phyloP scores from a whole-genome alignment of 2,329 filamentous ascomycete species.

The Sporothrix brasiliensis region DNA sequence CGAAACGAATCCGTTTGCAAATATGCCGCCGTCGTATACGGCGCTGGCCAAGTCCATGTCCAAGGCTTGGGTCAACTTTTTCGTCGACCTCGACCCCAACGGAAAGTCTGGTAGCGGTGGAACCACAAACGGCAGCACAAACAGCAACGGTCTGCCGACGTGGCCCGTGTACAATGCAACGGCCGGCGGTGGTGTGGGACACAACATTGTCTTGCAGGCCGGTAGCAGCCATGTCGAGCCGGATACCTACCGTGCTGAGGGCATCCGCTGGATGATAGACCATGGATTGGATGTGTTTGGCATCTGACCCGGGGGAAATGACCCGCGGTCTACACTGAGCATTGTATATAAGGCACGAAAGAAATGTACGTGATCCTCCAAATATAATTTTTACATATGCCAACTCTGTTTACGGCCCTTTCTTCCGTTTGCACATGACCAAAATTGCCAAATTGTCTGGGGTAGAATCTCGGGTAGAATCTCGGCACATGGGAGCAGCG shows the following conservation, averaged over 20 bases:
- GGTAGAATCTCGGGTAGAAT: background rate
- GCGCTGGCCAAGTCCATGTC: constrained; percentile 40
- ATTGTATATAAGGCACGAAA: no score
- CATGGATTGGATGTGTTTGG: constrained; percentile 32
- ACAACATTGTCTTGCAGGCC: constrained; percentile 33
- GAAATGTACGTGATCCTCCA: no score
- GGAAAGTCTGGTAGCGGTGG: background rate
- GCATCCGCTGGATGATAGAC: constrained; percentile 32
- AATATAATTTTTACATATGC: no score
- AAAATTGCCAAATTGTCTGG: constrained; percentile 3
- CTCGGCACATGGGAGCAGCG: no score
- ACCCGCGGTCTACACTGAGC: no score
- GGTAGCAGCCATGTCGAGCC: constrained; percentile 26
- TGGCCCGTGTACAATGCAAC: constrained; percentile 37
- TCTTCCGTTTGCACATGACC: constrained; percentile 7
- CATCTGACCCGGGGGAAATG: background rate
- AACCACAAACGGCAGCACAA: background rate
- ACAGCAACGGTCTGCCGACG: background rate
- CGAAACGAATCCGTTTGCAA: constrained; percentile 45
- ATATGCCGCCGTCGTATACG: constrained; percentile 48
- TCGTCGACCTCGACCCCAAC: constrained; percentile 31
- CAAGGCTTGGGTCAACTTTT: constrained; percentile 32
- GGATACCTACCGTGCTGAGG: constrained; percentile 31
- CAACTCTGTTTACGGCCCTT: background rate
- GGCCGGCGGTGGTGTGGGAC: constrained; percentile 35